A percentile compares a stretch with the other conserved stretches of the same genome.
phyloP scores from a whole-genome alignment of 495 filamentous ascomycete species.

The Durotheca rogersii region DNA sequence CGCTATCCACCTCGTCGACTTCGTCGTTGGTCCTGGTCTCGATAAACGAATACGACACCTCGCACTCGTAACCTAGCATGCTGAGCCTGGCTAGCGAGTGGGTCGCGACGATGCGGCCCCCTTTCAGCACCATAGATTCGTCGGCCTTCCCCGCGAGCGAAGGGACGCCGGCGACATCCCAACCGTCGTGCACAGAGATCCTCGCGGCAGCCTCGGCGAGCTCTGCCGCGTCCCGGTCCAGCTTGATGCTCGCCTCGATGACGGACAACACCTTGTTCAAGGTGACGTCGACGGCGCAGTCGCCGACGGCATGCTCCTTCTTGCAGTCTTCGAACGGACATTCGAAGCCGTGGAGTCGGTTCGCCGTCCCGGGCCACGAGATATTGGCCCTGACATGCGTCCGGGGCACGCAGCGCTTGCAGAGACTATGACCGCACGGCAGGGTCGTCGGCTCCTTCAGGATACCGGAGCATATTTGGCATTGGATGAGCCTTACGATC shows the following conservation, averaged over 20 bases:
- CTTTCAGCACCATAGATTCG: constrained; percentile 38
- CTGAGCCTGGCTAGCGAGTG: constrained; percentile 38
- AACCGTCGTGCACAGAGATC: constrained; percentile 45
- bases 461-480: constrained; percentile 68
- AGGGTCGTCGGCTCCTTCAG: constrained; percentile 69
- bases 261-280: constrained; percentile 63
- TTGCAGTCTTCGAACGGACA: constrained; percentile 70
- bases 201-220: constrained; percentile 33
- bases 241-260: constrained; percentile 50
- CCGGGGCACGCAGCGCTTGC: constrained; percentile 70
- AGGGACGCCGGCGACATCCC: constrained; percentile 44
- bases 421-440: constrained; percentile 80
- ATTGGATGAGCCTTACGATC: constrained; percentile 73
- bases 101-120: constrained; percentile 63
- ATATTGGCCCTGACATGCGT: constrained; percentile 63
- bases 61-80: constrained; percentile 26
- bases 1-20: constrained; percentile 48
- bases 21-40: constrained; percentile 39
- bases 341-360: constrained; percentile 63
- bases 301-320: constrained; percentile 70
- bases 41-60: constrained; percentile 48
- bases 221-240: constrained; percentile 33
- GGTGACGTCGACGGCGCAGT: constrained; percentile 76
- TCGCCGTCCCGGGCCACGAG: constrained; percentile 67
- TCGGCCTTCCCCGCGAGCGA: constrained; percentile 37